phyloP scores from a whole-genome alignment of 2,329 filamentous ascomycete species.

The Neophaeococcomyces mojaviensis region DNA sequence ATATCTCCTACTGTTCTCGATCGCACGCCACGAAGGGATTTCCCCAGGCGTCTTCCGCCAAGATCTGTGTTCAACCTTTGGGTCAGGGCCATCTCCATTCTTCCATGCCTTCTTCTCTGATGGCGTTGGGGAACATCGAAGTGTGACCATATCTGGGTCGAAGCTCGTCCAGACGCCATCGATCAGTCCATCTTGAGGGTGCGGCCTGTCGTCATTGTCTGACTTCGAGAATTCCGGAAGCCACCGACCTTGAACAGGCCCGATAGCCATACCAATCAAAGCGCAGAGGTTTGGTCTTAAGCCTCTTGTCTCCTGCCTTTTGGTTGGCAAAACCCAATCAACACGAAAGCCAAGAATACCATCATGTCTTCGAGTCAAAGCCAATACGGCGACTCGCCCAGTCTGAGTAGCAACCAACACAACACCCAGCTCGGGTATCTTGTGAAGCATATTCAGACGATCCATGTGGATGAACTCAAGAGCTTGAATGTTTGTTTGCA shows the following conservation, averaged over 20 bases:
- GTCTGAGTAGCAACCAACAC: constrained; percentile 51
- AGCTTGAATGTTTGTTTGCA: constrained; percentile 13
- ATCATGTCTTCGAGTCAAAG: constrained; percentile 38
- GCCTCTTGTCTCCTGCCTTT: constrained; percentile 39
- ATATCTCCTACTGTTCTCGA: constrained; percentile 37
- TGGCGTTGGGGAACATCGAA: constrained; percentile 1
- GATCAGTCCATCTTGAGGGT: constrained; percentile 9
- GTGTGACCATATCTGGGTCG: constrained; percentile 14
- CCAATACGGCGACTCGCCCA: constrained; percentile 49
- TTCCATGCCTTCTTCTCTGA: constrained; percentile 5
- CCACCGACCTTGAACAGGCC: constrained; percentile 46
- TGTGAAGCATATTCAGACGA: constrained; percentile 51
- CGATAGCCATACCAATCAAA: constrained; percentile 49
- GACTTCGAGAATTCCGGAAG: not conserved
- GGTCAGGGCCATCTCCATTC: not conserved
- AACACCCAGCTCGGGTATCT: constrained; percentile 53
- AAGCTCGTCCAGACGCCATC: constrained; percentile 21
- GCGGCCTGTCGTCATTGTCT: not conserved
- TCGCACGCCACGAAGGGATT: constrained; percentile 31
- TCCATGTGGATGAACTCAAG: constrained; percentile 27
- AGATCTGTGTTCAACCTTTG: constrained; percentile 9
- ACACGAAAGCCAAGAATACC: constrained; percentile 43
- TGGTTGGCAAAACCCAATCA: constrained; percentile 50
- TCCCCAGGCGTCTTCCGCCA: constrained; percentile 15
- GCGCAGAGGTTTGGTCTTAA: constrained; percentile 35